Evolutionary conservation across 495 filamentous ascomycete species (phyloP).

Genomic region (Penicillium ucsense): DNA sequence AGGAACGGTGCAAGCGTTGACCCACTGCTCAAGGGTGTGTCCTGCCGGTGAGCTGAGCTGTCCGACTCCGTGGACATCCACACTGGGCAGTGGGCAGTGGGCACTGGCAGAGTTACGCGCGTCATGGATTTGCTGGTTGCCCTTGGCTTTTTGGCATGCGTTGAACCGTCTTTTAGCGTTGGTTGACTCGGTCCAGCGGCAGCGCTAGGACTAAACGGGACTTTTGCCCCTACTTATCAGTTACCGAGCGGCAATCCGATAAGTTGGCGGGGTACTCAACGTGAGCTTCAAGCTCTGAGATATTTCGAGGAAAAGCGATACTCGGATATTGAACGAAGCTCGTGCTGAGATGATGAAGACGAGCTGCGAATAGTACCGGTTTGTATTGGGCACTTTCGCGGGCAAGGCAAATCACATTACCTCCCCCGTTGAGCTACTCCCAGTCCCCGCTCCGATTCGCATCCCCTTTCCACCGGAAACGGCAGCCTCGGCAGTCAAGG

Average conservation of each 20-base stretch:
- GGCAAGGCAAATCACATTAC: too few species aligned
- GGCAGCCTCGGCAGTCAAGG: constrained; percentile 8
- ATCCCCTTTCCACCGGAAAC: constrained; percentile 8
- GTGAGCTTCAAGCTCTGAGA: background rate
- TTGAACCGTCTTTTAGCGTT: too few species aligned
- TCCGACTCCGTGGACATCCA: background rate
- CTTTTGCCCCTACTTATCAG: constrained; percentile 1
- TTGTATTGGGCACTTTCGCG: too few species aligned
- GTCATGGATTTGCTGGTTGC: too few species aligned
- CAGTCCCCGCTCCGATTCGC: background rate
- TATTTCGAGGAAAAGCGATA: background rate
- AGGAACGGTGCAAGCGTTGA: too few species aligned
- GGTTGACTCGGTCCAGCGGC: constrained; percentile 12
- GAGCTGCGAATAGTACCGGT: too few species aligned
- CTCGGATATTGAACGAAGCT: too few species aligned
- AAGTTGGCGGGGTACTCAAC: constrained; percentile 3
- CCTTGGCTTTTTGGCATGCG: too few species aligned
- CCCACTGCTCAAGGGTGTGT: background rate
- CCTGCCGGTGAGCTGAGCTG: background rate
- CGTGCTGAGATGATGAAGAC: too few species aligned
- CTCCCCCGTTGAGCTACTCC: too few species aligned
- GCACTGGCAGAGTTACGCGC: background rate
- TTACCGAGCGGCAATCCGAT: too few species aligned
- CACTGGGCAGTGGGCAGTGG: background rate
- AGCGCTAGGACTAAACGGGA: constrained; percentile 12